These are phyloP conservation scores for Starmerella geochares DNA, from an alignment of 805 yeast species.

Conservation along the genomic window DNA sequence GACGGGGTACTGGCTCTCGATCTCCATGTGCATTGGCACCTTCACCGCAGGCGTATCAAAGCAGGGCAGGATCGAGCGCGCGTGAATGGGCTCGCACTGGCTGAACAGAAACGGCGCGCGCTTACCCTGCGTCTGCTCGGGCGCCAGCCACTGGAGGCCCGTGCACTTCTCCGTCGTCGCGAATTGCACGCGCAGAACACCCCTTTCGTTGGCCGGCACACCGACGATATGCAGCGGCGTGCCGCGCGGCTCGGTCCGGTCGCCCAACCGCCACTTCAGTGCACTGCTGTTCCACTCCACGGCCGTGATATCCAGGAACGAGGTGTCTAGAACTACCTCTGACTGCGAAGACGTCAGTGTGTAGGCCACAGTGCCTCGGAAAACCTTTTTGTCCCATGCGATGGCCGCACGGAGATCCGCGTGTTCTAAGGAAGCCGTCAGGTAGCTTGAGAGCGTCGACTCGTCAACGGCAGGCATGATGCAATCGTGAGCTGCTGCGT, in stretches of 20 bases:
- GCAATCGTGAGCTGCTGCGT: neutral
- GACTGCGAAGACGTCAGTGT: constrained; percentile 32
- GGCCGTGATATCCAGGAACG: constrained; percentile 42
- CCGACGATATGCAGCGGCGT: constrained; percentile 33
- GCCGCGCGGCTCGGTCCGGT: constrained; percentile 37
- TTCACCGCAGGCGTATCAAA: constrained; percentile 86
- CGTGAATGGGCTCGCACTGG: constrained; percentile 86
- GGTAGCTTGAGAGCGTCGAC: constrained; percentile 72
- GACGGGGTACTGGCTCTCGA: constrained; percentile 56
- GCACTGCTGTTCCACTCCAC: constrained; percentile 38
- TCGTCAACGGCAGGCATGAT: constrained; percentile 9
- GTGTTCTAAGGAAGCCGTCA: constrained; percentile 39
- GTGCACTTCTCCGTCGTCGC: constrained; percentile 67
- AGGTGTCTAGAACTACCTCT: constrained; percentile 55
- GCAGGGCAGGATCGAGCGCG: constrained; percentile 76
- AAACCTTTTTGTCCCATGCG: constrained; percentile 42
- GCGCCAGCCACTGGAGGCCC: constrained; percentile 77
- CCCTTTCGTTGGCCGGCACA: constrained; percentile 16
- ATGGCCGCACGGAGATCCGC: constrained; percentile 48
- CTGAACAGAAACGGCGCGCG: constrained; percentile 66
- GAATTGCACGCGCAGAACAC: constrained; percentile 38
- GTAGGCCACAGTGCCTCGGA: constrained; percentile 49
- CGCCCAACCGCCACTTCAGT: constrained; percentile 29
- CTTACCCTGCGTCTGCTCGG: constrained; percentile 63
- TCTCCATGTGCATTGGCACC: constrained; percentile 48